Base-by-base conservation (phyloP, 805 yeast genomes). In the Candida peoriensis region DNA sequence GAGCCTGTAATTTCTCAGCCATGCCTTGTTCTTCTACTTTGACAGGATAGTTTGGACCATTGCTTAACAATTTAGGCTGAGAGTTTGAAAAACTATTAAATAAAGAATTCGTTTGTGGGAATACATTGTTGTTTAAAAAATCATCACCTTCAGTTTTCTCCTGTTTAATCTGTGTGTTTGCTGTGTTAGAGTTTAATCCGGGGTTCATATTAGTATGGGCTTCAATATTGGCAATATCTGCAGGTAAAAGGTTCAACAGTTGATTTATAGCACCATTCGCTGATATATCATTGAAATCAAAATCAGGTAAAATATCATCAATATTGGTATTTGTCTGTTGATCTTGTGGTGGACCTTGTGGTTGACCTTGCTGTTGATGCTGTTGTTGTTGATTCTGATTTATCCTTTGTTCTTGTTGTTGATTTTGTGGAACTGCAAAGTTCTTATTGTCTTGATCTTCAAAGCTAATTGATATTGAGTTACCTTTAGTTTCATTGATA, bases 251-350 rank as follows among this genome's bases (percentile, higher is more conserved):
- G 28, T 44, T 48, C 34, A 48, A 13, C 9, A 53, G 23, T 3
- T 53, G 55, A 20, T 39, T 39, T 27, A 53, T 42, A 20, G 44
- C 39, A 14, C 30, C 39, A 24, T 41, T 41, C 24, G 42, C 31
- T 6, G 54, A 32, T 14, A 51, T 43, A 21, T 51, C 54, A 20
- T 41, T 50, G 40, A 53, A 48, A 20, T 53, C 54, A 37, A 53
- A 48, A 24, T 51, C 52, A 23, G 52, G 48, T 4, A 47, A 14
- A 20, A 41, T 25, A 8, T 42, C 48, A 19, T 40, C 42, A 8
- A 20, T 29, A 4, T 13, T 17, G n/a, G 36, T 7, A 9, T 28
- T 15, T 15, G 20, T 19, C 22, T 24, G 13, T n/a, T 13, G 24
- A 28, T 11, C 19, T 14, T n/a, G 7, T 11, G 7, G 9, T 27